phyloP scores from a whole-genome alignment of 2,329 filamentous ascomycete genomes.

The Magnaporthiopsis poae region DNA sequence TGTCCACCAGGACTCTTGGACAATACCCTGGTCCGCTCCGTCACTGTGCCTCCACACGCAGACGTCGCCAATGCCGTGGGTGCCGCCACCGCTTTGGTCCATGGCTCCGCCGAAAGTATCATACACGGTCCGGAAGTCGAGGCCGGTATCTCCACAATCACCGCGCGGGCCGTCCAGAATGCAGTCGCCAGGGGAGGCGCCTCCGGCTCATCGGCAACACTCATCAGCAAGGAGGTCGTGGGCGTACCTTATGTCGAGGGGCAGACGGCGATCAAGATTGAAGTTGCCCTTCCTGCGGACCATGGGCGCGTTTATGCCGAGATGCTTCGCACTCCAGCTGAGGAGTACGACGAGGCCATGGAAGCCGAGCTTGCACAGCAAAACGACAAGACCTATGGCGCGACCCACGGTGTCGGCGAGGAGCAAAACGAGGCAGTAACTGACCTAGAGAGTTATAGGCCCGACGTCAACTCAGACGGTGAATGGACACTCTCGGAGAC shows the following conservation, averaged over 20 bases:
- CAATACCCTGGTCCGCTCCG: constrained; percentile 36
- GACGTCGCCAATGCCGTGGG: constrained; percentile 57
- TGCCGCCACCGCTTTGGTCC: constrained; percentile 52
- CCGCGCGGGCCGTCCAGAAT: constrained; percentile 31
- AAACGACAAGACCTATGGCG: constrained; percentile 5
- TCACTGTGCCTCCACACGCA: constrained; percentile 40
- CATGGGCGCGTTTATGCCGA: constrained; percentile 40
- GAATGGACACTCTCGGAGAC: constrained; percentile 49
- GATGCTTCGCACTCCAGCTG: neutral
- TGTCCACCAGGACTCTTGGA: constrained; percentile 45
- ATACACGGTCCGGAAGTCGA: constrained; percentile 34
- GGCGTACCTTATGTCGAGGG: constrained; percentile 17
- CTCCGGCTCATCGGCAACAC: constrained; percentile 8
- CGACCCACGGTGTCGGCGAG: neutral
- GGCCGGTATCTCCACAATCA: constrained; percentile 27
- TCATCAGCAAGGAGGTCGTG: constrained; percentile 16
- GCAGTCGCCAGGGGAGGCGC: constrained; percentile 36
- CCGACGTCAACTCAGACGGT: constrained; percentile 35
- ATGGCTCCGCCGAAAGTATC: constrained; percentile 41
- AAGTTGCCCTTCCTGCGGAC: constrained; percentile 49
- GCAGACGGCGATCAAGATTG: constrained; percentile 33
- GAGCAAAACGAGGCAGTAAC: constrained; percentile 5
- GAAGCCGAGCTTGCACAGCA: neutral
- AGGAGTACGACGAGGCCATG: neutral
- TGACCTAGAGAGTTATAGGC: constrained; percentile 34